Evolutionary conservation across 805 yeast species (phyloP).

Genomic region (Candida silvatica): DNA sequence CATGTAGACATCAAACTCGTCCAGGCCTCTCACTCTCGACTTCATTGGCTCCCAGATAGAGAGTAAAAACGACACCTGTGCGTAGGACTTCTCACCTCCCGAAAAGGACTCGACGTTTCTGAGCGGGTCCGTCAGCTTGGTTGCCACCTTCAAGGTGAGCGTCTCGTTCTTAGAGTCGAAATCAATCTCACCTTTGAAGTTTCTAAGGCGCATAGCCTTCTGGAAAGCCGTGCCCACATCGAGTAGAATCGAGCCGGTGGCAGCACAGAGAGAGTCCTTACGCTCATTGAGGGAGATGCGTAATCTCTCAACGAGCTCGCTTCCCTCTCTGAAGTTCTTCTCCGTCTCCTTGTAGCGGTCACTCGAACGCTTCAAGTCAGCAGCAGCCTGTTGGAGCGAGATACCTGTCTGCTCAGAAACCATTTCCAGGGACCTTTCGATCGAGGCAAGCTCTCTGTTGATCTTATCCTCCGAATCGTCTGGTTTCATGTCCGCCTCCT

Average conservation of each 20-base stretch:
- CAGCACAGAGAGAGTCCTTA: conserved; percentile 30
- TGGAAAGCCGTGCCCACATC: conserved; percentile 51
- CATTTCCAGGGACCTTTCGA: conserved; percentile 37
- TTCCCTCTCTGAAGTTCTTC: conserved; percentile 31
- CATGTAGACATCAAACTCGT: conserved; percentile 97
- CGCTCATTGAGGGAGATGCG: conserved; percentile 33
- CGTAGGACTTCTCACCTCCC: conserved; percentile 95
- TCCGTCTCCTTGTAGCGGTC: conserved; percentile 21
- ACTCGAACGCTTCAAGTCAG: conserved; percentile 32
- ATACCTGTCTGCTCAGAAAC: conserved; percentile 49
- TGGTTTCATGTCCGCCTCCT: conserved; percentile 31
- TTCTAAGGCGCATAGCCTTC: conserved; percentile 52
- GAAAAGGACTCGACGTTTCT: conserved; percentile 78
- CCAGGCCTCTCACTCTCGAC: conserved; percentile 80
- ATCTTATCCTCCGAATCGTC: conserved; percentile 39
- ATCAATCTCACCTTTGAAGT: conserved; percentile 62
- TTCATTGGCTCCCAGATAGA: conserved; percentile 94
- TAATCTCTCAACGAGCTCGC: conserved; percentile 20
- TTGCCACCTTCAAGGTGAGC: conserved; percentile 53
- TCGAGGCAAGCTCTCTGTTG: conserved; percentile 35
- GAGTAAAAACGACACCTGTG: conserved; percentile 79
- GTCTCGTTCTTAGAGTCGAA: conserved; percentile 47
- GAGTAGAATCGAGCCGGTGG: conserved; percentile 32
- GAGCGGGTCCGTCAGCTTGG: conserved; percentile 46
- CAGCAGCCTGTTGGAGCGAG: conserved; percentile 41